Evolutionary conservation across 2,329 filamentous ascomycete species (phyloP), one percentile per base, ranked within the genome.

Genomic region (Colletotrichum sp.): DNA sequence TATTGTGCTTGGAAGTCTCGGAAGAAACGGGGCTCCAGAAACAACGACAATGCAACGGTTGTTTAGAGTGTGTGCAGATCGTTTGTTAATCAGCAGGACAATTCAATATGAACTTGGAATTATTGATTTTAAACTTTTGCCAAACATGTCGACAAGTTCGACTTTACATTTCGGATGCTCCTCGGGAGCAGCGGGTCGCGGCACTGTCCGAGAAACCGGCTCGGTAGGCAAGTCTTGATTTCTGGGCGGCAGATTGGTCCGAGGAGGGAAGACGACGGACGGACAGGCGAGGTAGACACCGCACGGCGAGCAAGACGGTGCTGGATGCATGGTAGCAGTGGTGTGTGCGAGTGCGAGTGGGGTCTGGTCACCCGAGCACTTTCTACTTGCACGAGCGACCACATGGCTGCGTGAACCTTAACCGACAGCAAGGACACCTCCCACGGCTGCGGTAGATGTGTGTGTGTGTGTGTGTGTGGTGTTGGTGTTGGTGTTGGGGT

Each of bases 181-280:
- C 69, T 73, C 64, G 63, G 63, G 30, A 64, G 63, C 64, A 65
- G 73, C 64, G 70, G 73, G 55, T 75, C 34, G 64, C 64, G 36
- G 70, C 58, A 65, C 57, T 58, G 34, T n/a, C 58, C 70, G 73
- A 65, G 26, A 67, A 64, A 13, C 57, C 74, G 74, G 65, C 30
- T 36, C 71, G 74, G 57, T 65, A 76, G 43, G 43, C 43, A 21
- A 48, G 34, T n/a, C 65, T 63, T 63, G 60, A n/a, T 63, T 32
- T 61, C 28, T 21, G 58, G 58, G 26, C 18, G 65, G 28, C 10
- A 52, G 28, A 34, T 12, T 52, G 24, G 26, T 21, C 48, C 10
- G 64, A 67, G n/a, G 26, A 64, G 18, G 16, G 26, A 21, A 43
- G 26, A 55, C n/a, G 60, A 63, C 13, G 13, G 60, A 63, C n/a